Base-by-base conservation (phyloP, 1,139 yeast genomes). In the Casaregolazyma lundiana region DNA sequence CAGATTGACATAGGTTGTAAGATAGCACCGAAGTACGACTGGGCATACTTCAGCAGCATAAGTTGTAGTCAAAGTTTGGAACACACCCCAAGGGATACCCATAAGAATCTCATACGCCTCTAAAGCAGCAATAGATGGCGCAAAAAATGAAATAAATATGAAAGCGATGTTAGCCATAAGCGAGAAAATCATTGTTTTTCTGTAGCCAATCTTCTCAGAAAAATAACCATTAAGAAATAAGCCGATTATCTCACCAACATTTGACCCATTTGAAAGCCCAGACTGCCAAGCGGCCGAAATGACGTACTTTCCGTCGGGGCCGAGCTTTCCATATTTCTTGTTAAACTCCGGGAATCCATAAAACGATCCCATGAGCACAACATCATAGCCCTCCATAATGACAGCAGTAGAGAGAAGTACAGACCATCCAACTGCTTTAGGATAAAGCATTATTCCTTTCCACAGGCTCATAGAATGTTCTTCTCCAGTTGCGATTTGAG, bases 21-120 rank as follows among this genome's bases (percentile, higher is more conserved):
- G 62, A 51, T 70, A 70, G 19, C 63, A 62, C 46, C 77, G 67
- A 47, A 73, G 63, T 2, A 64, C 68, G 2, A 70, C 60, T 1
- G 77, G 77, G 52, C 73, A 68, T 13, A 73, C 72, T 48, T 73
- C 77, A 8, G 74, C 60, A 21, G 76, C 75, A 51, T 72, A 73
- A 4, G 74, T 60, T 3, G 70, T 65, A 1, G 74, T 67, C 53
- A 72, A 56, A 2, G 74, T 69, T 41, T 67, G 70, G 54, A 71
- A 71, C 11, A 67, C 66, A 44, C 77, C 77, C 72, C 73, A 71
- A 9, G 73, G 71, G 29, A 72, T 48, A 44, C 77, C 77, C 53
- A 65, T 55, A 20, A 73, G 62, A 20, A 73, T 53, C 53, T 73
- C 72, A 9, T 73, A 75, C 17, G 59, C 68, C 36, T 69, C 59